Evolutionary conservation across 345 rosid genomes (phyloP), one percentile per base, ranked within the genome.

Genomic region (Melaleuca quinquenervia): DNA sequence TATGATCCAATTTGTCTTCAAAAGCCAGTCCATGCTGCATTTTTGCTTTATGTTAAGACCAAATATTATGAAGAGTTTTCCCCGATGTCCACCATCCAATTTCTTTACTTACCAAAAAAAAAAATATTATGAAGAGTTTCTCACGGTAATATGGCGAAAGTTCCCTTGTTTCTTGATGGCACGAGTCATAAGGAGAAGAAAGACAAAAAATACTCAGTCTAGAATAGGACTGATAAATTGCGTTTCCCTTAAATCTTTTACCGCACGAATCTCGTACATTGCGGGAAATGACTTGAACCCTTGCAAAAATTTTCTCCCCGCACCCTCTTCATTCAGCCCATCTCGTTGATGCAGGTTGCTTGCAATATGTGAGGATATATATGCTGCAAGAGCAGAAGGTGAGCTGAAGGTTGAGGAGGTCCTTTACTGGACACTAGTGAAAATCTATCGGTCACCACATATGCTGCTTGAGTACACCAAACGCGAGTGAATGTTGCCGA

Each of bases 351-450:
- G 87, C 88, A 91, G 93, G 90, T 87, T 91, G 82, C 86, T 91
- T 45, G 92, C 92, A 3, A 90, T 89, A 74, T 90, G 93, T n/a
- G 93, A 91, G 88, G 91, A 90, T 51, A 90, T 91, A 50, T 91
- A 91, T 27, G 90, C 92, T 14, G 93, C 93, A 53, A 89, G 93
- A 88, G 93, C 91, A 78, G 92, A 90, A 83, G 93, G 92, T 41
- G 93, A 89, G 90, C 92, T 91, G 41, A 90, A 87, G 82, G 93
- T 91, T 26, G 93, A 91, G 82, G 93, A 91, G 85, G 91, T 91
- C 14, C 90, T 91, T 52, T 91, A 90, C 48, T 91, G 93, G 93
- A 90, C 86, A 18, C 80, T 91, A 52, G 92, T 91, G 82, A 91
- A 90, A 58, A 91, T 91, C 76, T 90, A 90, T 83, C 88, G 93